These are phyloP conservation scores for Rhodamnia argentea DNA, from an alignment of 345 rosid species.

Conservation along the genomic window DNA sequence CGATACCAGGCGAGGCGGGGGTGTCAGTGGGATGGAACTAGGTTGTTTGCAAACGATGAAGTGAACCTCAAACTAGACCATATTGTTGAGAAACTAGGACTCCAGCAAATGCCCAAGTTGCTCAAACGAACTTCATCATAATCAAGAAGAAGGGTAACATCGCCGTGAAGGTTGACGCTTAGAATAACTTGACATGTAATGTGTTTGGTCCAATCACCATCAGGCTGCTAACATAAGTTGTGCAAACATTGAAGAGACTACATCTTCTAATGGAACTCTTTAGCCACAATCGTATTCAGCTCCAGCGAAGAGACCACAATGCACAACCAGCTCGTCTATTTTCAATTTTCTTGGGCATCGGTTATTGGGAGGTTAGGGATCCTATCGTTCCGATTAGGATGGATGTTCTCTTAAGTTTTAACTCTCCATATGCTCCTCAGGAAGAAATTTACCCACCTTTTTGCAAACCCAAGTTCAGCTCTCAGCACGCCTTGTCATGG, in stretches of 20 bases:
- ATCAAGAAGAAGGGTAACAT: not conserved
- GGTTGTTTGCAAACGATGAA: not conserved
- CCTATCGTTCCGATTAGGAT: not conserved
- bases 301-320: not conserved
- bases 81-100: not conserved
- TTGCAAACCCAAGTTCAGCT: not conserved
- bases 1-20: not conserved
- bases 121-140: not conserved
- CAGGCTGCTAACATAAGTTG: not conserved
- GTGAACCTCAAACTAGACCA: not conserved
- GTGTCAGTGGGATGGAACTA: not conserved
- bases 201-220: not conserved
- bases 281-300: not conserved
- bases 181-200: not conserved
- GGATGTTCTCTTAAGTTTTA: not conserved
- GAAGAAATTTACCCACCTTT: not conserved
- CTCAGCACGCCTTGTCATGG: not conserved
- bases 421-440: not conserved
- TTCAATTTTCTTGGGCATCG: not conserved
- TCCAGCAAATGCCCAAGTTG: not conserved
- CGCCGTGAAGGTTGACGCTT: not conserved
- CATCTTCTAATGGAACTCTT: not conserved
- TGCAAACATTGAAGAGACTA: not conserved
- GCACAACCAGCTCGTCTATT: not conserved
- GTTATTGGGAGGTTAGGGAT: not conserved